Conservation (phyloP, 2,329 filamentous ascomycete species). For the Neofusicoccum sp. region DNA sequence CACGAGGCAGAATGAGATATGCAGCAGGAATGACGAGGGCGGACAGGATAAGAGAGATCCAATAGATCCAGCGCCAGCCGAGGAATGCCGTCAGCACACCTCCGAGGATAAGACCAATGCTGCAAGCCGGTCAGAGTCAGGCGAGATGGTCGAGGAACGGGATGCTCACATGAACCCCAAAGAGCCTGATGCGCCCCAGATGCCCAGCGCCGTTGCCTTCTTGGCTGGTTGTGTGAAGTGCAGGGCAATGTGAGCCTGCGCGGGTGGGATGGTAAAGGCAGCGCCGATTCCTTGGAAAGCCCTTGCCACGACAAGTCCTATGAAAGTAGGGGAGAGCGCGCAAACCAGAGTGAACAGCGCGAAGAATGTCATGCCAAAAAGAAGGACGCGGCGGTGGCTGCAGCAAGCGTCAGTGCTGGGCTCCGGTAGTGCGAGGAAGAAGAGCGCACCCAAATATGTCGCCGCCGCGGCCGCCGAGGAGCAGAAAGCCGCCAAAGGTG, state of each 20-base stretch:
- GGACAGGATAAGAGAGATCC: constrained; percentile 21
- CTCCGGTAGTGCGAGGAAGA: background rate
- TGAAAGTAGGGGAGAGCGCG: constrained; percentile 16
- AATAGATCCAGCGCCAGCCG: constrained; percentile 22
- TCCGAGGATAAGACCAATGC: constrained; percentile 21
- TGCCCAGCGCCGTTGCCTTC: constrained; percentile 20
- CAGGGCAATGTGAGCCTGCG: constrained; percentile 20
- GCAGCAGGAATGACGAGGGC: constrained; percentile 15
- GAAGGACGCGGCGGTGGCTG: constrained; percentile 16
- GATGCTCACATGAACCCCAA: constrained; percentile 19
- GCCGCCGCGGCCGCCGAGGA: constrained; percentile 19
- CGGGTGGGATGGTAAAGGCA: constrained; percentile 20
- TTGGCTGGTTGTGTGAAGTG: constrained; percentile 12
- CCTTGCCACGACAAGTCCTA: constrained; percentile 18
- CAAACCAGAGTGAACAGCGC: constrained; percentile 19
- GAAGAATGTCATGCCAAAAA: constrained; percentile 20
- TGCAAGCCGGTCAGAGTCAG: background rate
- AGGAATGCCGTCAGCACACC: constrained; percentile 21
- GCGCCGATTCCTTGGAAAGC: constrained; percentile 22
- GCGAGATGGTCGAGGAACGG: background rate
- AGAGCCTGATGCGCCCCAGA: constrained; percentile 16
- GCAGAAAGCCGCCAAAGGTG: constrained; percentile 16
- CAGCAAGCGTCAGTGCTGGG: background rate
- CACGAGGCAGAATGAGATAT: constrained; percentile 13
- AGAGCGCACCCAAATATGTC: constrained; percentile 16